Evolutionary conservation across 345 rosid species (phyloP).

Genomic region (Salix caprea): DNA sequence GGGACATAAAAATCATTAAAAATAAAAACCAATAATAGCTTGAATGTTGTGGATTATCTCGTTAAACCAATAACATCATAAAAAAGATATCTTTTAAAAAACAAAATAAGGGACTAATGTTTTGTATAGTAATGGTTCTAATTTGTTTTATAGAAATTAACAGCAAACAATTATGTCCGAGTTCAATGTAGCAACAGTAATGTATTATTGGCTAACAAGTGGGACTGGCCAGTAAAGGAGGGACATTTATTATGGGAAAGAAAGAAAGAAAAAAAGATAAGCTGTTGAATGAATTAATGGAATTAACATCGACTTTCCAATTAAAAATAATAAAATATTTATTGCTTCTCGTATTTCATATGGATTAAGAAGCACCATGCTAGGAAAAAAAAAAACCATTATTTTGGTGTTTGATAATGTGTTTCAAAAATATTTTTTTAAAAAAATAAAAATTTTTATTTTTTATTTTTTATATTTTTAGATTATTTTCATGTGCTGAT

Average conservation of each 20-base stretch:
- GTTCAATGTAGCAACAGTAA: background rate
- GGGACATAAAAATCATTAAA: too few species aligned
- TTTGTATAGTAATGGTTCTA: background rate
- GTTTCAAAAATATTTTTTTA: too few species aligned
- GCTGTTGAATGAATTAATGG: background rate
- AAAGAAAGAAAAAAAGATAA: background rate
- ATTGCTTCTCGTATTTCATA: background rate
- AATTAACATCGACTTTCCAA: background rate
- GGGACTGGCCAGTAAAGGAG: background rate
- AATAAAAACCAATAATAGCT: too few species aligned
- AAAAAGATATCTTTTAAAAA: too few species aligned
- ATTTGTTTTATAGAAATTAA: background rate
- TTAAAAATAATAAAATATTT: background rate
- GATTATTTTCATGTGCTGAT: rapidly evolving
- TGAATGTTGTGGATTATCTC: too few species aligned
- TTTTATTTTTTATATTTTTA: too few species aligned
- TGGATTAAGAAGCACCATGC: background rate
- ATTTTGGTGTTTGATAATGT: too few species aligned
- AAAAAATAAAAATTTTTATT: too few species aligned
- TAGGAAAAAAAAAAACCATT: background rate
- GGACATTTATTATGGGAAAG: background rate
- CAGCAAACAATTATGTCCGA: background rate
- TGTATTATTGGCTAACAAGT: background rate
- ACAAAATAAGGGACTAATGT: too few species aligned
- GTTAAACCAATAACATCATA: too few species aligned